Base-by-base conservation (phyloP, 2,329 filamentous ascomycete species). In the Arthrobotrys conoides region DNA sequence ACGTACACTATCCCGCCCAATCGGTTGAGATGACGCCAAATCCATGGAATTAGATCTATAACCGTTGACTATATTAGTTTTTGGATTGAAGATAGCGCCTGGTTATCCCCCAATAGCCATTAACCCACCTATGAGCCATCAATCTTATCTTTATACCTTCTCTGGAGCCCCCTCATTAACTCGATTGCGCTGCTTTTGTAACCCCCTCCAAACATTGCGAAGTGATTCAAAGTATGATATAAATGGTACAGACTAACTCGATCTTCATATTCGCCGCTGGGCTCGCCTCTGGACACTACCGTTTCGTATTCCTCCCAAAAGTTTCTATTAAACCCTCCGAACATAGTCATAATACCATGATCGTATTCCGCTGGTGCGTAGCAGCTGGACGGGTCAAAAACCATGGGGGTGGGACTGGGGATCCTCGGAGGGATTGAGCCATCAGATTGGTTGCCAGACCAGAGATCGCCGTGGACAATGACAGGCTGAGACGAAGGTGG, bases 261-360 rank as follows among this genome's bases (percentile, higher is more conserved):
- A 84, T 97, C 94, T n/a, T 92, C 90, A 86, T 93, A 97, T 86
- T 98, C 94, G 10, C 88, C 89, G 10, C 87, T 88, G 0, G 94
- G 94, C 83, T 97, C 92, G 8, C 91, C 91, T 85, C 92, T 96
- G 0, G 92, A 91, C 57, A 94, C 90, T 24, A 93, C 83, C 46
- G 86, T 84, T 83, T 92, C 89, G 83, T 97, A 98, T 83, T 96
- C 93, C 36, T 87, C 87, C 87, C 92, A 90, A 82, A 97, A 97
- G 0, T 83, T 84, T 0, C 84, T 82, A 0, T 90, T 90, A 84
- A 96, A 97, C 0, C 95, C 95, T 0, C 94, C 94, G 87, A 97
- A 98, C 94, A 97, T 97, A 65, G 88, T 89, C 94, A 97, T 97
- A 81, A 97, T 97, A 0, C 95, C 95, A 66, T 97, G 86, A 81